Evolutionary conservation across 2,329 filamentous ascomycete species (phyloP).

Genomic region (Colletotrichum magnum): DNA sequence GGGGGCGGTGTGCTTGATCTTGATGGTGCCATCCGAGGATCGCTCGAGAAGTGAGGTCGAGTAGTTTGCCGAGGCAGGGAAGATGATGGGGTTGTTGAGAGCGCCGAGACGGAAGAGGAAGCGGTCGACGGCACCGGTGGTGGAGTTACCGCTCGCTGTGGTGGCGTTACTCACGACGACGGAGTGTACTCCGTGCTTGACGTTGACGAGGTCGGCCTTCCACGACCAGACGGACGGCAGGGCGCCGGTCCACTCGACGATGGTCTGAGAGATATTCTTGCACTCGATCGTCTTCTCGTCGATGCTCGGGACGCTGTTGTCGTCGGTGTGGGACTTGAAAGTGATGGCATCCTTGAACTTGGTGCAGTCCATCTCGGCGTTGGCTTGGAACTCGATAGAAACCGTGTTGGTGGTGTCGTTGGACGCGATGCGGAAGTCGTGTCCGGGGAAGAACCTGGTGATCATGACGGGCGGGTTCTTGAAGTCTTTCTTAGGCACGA

Average conservation of each 20-base stretch:
- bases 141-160: conserved; percentile 54
- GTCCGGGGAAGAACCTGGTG: conserved; percentile 72
- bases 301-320: conserved; percentile 58
- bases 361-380: conserved; percentile 72
- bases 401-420: conserved; percentile 39
- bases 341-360: conserved; percentile 63
- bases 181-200: conserved; percentile 74
- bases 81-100: conserved; percentile 34
- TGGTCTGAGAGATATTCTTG: conserved; percentile 50
- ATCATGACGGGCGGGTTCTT: conserved; percentile 68
- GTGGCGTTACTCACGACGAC: conserved; percentile 70
- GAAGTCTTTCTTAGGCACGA: conserved; percentile 67
- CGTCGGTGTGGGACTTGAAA: conserved; percentile 67
- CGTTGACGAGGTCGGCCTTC: conserved; percentile 65
- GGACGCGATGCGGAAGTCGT: conserved; percentile 71
- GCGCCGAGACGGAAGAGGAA: conserved; percentile 59
- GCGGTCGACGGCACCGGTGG: conserved; percentile 68
- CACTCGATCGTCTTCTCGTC: conserved; percentile 62
- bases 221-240: conserved; percentile 68
- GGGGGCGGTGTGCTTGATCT: conserved; percentile 68
- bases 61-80: conserved; percentile 46
- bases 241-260: conserved; percentile 61
- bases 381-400: conserved; percentile 70
- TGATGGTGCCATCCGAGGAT: conserved; percentile 55
- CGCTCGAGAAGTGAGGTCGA: conserved; percentile 64